Evolutionary conservation across 352 stramenopile genomes (phyloP).

Genomic region (Phytophthora europaea): DNA sequence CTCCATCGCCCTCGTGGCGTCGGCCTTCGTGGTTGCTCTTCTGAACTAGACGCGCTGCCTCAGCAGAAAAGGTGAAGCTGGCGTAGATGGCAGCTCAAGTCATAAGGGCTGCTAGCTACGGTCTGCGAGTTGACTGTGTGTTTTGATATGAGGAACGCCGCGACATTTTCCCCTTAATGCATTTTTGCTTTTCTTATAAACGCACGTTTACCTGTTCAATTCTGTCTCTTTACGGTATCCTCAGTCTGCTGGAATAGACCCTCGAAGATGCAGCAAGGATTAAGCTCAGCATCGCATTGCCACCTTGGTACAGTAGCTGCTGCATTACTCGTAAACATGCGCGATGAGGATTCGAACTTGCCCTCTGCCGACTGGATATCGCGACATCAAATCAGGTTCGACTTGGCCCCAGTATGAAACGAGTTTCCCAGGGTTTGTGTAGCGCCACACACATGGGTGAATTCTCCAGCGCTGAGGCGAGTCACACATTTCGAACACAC

Average conservation of each 20-base stretch:
- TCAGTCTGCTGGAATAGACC: too few species aligned
- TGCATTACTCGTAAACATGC: background rate
- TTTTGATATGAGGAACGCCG: constrained; percentile 21
- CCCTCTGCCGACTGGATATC: constrained; percentile 24
- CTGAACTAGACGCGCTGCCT: constrained; percentile 50
- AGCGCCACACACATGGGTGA: constrained; percentile 17
- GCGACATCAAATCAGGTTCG: constrained; percentile 11
- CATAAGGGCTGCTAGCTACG: constrained; percentile 3
- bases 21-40: constrained; percentile 39
- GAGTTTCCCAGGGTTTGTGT: constrained; percentile 8
- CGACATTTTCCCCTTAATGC: constrained; percentile 37
- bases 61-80: constrained; percentile 31
- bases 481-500: background rate
- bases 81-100: background rate
- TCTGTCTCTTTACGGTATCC: background rate
- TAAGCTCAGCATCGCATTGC: background rate
- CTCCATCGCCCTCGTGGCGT: constrained; percentile 40
- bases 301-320: background rate
- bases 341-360: constrained; percentile 10
- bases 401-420: constrained; percentile 18
- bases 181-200: constrained; percentile 47
- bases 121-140: constrained; percentile 29
- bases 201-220: background rate
- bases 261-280: too few species aligned
- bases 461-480: constrained; percentile 8